Evolutionary conservation across 2,329 filamentous ascomycete genomes (phyloP).

Genomic region (Trichoderma afroharzianum): DNA sequence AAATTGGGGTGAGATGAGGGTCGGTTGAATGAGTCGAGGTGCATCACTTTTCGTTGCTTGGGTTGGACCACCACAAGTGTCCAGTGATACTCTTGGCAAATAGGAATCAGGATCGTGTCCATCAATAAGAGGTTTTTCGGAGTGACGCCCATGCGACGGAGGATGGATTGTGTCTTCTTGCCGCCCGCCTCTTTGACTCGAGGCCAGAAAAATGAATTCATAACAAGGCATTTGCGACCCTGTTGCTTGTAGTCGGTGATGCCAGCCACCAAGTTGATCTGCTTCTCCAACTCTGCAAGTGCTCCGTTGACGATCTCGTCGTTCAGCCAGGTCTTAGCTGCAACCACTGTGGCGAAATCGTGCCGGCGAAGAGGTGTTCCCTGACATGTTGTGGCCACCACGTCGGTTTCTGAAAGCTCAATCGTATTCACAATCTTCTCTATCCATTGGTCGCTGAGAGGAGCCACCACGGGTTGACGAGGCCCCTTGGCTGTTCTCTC

Average conservation of each 20-base stretch:
- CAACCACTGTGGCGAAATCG: conserved; percentile 62
- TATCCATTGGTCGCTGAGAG: conserved; percentile 29
- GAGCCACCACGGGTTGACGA: conserved; percentile 25
- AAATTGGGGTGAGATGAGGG: conserved; percentile 20
- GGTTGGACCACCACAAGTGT: conserved; percentile 67
- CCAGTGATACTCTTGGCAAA: conserved; percentile 66
- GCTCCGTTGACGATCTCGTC: conserved; percentile 71
- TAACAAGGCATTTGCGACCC: conserved; percentile 57
- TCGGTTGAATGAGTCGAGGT: conserved; percentile 62
- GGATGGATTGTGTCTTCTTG: conserved; percentile 48
- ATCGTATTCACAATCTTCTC: neutral
- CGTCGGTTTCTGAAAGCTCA: conserved; percentile 5
- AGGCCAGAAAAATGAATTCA: conserved; percentile 65
- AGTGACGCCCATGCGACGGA: conserved; percentile 54
- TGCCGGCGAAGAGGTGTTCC: conserved; percentile 48
- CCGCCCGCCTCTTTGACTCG: conserved; percentile 48
- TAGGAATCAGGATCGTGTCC: conserved; percentile 66
- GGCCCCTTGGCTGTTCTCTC: conserved; percentile 20
- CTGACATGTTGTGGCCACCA: conserved; percentile 46
- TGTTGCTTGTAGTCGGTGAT: conserved; percentile 44
- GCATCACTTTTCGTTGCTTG: conserved; percentile 56
- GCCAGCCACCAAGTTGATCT: conserved; percentile 55
- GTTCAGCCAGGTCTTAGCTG: conserved; percentile 63
- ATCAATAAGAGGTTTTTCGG: conserved; percentile 61
- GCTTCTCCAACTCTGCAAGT: conserved; percentile 57